Evolutionary conservation across 495 filamentous ascomycete species (phyloP).

Genomic region (Penicillium desertorum): DNA sequence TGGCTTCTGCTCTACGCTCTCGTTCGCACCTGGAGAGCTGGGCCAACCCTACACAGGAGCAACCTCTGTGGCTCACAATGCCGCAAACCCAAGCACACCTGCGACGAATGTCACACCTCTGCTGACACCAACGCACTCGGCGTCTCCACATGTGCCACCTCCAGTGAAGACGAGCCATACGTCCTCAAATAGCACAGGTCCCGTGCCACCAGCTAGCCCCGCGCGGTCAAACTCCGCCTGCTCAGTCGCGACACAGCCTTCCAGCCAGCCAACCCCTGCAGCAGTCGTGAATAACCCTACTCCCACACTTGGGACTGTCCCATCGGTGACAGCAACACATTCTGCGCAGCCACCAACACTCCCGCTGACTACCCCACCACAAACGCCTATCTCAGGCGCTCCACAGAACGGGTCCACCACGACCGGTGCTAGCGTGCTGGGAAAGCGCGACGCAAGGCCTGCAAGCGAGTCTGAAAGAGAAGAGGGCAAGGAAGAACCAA

Average conservation of each 20-base stretch:
- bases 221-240: constrained; percentile 82
- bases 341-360: constrained; percentile 55
- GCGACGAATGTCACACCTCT: constrained; percentile 62
- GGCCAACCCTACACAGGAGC: constrained; percentile 80
- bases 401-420: constrained; percentile 44
- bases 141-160: constrained; percentile 58
- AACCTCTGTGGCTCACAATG: constrained; percentile 51
- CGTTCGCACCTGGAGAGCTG: constrained; percentile 81
- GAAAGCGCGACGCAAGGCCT: constrained; percentile 53
- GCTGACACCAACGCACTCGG: constrained; percentile 62
- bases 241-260: constrained; percentile 68
- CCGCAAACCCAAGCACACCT: constrained; percentile 41
- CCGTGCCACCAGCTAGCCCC: constrained; percentile 65
- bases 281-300: constrained; percentile 72
- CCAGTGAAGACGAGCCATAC: constrained; percentile 54
- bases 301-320: constrained; percentile 69
- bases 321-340: constrained; percentile 68
- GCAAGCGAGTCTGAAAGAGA: constrained; percentile 58
- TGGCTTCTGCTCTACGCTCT: constrained; percentile 90
- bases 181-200: constrained; percentile 29
- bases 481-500: constrained; percentile 53
- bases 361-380: constrained; percentile 74
- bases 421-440: constrained; percentile 47
- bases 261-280: constrained; percentile 34
- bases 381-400: constrained; percentile 61